A percentile compares a stretch with the other conserved stretches of the same genome.
Evolutionary conservation across 2,329 filamentous ascomycete genomes (phyloP).

Genomic region (Apiospora rasikravindrae): DNA sequence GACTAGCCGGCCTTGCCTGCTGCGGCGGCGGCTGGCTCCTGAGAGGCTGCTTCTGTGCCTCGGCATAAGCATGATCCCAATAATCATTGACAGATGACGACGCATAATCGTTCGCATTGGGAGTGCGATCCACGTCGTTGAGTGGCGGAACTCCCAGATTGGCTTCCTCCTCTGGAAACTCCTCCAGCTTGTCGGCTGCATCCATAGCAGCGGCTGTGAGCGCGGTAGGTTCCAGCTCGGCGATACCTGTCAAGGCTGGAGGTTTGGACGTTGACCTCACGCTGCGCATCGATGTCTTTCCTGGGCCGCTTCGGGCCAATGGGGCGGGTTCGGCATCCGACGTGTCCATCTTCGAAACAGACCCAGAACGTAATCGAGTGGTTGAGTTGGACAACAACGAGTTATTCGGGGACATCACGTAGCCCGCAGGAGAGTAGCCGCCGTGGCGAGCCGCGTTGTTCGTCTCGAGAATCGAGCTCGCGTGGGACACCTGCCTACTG

Average conservation of each 20-base stretch:
- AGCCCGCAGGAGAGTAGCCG: slow-evolving; percentile 72
- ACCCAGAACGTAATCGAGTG: slow-evolving; percentile 57
- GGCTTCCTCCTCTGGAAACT: slow-evolving; percentile 36
- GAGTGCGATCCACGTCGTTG: slow-evolving; percentile 35
- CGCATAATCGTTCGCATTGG: slow-evolving; percentile 35
- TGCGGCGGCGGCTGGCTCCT: slow-evolving; percentile 27
- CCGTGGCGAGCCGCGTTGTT: slow-evolving; percentile 71
- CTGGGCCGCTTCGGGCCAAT: slow-evolving; percentile 53
- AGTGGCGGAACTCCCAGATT: slow-evolving; percentile 29
- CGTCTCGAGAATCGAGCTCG: slow-evolving; percentile 70
- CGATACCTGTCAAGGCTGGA: slow-evolving; percentile 60
- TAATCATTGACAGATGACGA: slow-evolving; percentile 33
- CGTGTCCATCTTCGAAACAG: slow-evolving; percentile 50
- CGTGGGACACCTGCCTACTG: slow-evolving; percentile 53
- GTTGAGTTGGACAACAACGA: slow-evolving; percentile 59
- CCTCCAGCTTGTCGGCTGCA: slow-evolving; percentile 53
- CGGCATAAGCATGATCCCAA: slow-evolving; percentile 36
- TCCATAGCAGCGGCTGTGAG: slow-evolving; percentile 59
- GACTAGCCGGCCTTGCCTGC: slow-evolving; percentile 47
- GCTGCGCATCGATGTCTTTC: slow-evolving; percentile 57
- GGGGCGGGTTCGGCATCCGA: slow-evolving; percentile 26
- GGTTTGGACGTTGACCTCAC: slow-evolving; percentile 53
- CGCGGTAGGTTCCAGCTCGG: slow-evolving; percentile 59
- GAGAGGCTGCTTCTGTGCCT: slow-evolving; percentile 28
- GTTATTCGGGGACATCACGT: slow-evolving; percentile 69